These are phyloP conservation scores for Podospora comata DNA, from an alignment of 495 filamentous ascomycete genomes.

Conservation along the genomic window DNA sequence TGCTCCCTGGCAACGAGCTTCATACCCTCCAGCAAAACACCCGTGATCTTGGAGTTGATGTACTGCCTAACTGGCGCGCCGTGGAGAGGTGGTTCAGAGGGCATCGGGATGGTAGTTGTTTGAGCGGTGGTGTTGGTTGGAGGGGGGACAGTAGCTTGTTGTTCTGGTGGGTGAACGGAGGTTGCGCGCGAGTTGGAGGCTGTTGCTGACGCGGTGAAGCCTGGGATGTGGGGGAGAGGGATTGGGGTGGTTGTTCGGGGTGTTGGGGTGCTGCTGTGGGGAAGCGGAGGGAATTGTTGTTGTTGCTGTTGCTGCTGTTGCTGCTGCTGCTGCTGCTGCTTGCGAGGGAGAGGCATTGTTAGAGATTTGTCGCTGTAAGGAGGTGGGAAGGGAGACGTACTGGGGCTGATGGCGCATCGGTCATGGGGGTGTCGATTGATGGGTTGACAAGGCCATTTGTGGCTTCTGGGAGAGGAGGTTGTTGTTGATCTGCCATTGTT, in stretches of 20 bases:
- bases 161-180: constrained; percentile 44
- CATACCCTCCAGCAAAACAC: constrained; percentile 84
- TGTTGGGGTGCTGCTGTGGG: constrained; percentile 15
- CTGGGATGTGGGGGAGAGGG: constrained; percentile 8
- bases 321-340: background rate
- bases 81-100: constrained; percentile 57
- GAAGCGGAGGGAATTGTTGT: background rate
- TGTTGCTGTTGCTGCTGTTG: background rate
- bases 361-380: background rate
- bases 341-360: background rate
- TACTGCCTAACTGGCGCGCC: constrained; percentile 86
- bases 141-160: background rate
- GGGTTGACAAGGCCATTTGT: background rate
- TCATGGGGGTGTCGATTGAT: constrained; percentile 31
- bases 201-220: constrained; percentile 29
- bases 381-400: constrained; percentile 19
- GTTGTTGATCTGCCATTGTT: background rate
- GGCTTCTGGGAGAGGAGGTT: background rate
- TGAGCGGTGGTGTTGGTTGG: background rate
- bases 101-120: constrained; percentile 34
- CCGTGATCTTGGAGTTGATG: constrained; percentile 84
- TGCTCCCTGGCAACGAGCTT: constrained; percentile 79
- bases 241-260: constrained; percentile 13
- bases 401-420: constrained; percentile 24
- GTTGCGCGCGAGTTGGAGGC: constrained; percentile 45